Conservation (phyloP, 306 rosid species). For the Cercis canadensis region DNA sequence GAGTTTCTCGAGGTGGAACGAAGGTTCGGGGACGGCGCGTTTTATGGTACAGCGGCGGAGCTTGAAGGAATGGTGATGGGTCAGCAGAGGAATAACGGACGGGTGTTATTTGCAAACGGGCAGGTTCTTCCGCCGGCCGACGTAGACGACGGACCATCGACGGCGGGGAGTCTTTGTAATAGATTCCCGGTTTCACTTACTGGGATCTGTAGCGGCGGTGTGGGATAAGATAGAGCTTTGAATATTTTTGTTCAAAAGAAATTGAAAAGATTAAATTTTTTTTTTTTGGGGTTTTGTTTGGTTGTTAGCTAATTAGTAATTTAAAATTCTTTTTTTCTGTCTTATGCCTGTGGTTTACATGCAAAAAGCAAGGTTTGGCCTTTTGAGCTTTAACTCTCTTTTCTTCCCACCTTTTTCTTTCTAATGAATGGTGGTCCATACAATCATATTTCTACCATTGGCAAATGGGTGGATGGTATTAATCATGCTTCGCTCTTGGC, state of each 20-base stretch:
- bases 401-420: neutral
- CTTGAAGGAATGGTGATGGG: conserved; percentile 72
- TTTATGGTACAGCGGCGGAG: conserved; percentile 83
- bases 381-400: conserved; percentile 29
- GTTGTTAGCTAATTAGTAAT: neutral
- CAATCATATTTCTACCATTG: neutral
- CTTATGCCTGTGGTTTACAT: neutral
- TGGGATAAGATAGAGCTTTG: conserved; percentile 34
- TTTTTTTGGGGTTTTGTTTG: conserved; percentile 2
- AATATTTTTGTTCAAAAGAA: neutral
- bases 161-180: conserved; percentile 56
- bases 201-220: conserved; percentile 87
- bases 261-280: neutral
- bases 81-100: conserved; percentile 55
- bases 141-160: conserved; percentile 46
- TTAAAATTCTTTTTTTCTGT: conserved; percentile 6
- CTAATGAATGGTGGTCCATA: conserved; percentile 2
- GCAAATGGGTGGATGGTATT: neutral
- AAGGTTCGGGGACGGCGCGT: conserved; percentile 79
- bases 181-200: conserved; percentile 76
- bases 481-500: conserved; percentile 8
- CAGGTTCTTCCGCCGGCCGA: conserved; percentile 80
- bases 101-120: conserved; percentile 76
- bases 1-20: conserved; percentile 95
- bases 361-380: conserved; percentile 31